Evolutionary conservation across 441 rosid species (phyloP).

Genomic region (Biscutella laevigata): DNA sequence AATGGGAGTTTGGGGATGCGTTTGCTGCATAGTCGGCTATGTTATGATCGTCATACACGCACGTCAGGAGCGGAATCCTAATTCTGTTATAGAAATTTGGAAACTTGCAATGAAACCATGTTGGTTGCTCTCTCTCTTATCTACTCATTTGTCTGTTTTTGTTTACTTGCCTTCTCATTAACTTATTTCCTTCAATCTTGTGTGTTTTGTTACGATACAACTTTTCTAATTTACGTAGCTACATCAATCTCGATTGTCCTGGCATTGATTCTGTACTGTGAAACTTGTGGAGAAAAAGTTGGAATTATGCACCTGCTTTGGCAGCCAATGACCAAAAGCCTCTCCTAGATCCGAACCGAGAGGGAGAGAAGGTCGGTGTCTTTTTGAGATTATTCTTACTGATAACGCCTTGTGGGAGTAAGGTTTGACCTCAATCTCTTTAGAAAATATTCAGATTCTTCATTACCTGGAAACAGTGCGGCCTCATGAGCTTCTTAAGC

Average conservation of each 20-base stretch:
- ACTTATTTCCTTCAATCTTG: not conserved
- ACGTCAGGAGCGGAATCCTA: conserved; percentile 48
- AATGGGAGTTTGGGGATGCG: conserved; percentile 59
- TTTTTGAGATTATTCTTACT: conserved; percentile 1
- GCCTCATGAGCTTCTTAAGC: conserved; percentile 91
- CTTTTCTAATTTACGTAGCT: conserved; percentile 51
- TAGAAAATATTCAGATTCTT: conserved; percentile 47
- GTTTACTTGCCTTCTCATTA: not conserved
- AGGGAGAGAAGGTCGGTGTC: conserved; percentile 85
- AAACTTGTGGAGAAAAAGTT: conserved; percentile 82
- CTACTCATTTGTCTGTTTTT: not conserved
- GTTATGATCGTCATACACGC: conserved; percentile 58
- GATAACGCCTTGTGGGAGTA: not conserved
- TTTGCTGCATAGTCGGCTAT: conserved; percentile 56
- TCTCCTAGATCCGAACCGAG: conserved; percentile 78
- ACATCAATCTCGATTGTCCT: conserved; percentile 41
- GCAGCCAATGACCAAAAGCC: conserved; percentile 81
- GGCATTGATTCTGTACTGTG: conserved; percentile 50
- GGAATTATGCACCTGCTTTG: conserved; percentile 82
- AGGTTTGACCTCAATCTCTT: conserved; percentile 11
- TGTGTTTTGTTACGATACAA: conserved; percentile 23
- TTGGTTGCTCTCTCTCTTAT: conserved; percentile 1
- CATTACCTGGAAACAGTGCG: conserved; percentile 89
- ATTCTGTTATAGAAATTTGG: conserved; percentile 55
- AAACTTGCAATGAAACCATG: conserved; percentile 55